phyloP scores from a whole-genome alignment of 1,284 basidiomycete species.

The Naganishia sp. region DNA sequence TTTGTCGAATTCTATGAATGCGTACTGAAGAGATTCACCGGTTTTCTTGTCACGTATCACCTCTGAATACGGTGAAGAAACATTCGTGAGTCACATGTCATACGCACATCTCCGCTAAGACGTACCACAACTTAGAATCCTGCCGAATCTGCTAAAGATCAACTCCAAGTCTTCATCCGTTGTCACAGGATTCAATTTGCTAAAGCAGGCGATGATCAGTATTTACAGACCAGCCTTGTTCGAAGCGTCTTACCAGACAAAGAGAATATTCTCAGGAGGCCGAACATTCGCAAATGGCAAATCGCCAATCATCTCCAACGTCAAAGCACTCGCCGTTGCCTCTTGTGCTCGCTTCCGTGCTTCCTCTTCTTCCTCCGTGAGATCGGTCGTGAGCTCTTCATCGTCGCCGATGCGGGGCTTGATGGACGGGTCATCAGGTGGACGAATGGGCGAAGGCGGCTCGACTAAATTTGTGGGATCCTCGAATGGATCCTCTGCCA shows the following conservation, averaged over 20 bases:
- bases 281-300: conserved; percentile 96
- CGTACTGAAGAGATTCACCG: conserved; percentile 94
- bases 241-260: conserved; percentile 60
- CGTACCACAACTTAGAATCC: conserved; percentile 78
- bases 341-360: conserved; percentile 75
- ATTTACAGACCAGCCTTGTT: neutral
- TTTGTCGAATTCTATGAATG: conserved; percentile 97
- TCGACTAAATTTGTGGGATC: conserved; percentile 76
- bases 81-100: neutral
- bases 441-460: conserved; percentile 71
- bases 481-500: conserved; percentile 85
- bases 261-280: conserved; percentile 96
- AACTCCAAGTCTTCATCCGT: conserved; percentile 94
- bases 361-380: conserved; percentile 81
- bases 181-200: conserved; percentile 96
- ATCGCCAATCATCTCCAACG: conserved; percentile 99
- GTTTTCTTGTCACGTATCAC: conserved; percentile 94
- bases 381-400: conserved; percentile 71
- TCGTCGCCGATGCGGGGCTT: conserved; percentile 84
- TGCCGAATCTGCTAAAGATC: conserved; percentile 88
- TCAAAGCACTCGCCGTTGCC: conserved; percentile 87
- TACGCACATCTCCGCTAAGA: neutral
- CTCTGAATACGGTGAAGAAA: conserved; percentile 55
- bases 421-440: conserved; percentile 67
- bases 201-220: conserved; percentile 46